Evolutionary conservation across 345 rosid genomes (phyloP), one percentile per base, ranked within the genome.

Genomic region (Acer negundo): DNA sequence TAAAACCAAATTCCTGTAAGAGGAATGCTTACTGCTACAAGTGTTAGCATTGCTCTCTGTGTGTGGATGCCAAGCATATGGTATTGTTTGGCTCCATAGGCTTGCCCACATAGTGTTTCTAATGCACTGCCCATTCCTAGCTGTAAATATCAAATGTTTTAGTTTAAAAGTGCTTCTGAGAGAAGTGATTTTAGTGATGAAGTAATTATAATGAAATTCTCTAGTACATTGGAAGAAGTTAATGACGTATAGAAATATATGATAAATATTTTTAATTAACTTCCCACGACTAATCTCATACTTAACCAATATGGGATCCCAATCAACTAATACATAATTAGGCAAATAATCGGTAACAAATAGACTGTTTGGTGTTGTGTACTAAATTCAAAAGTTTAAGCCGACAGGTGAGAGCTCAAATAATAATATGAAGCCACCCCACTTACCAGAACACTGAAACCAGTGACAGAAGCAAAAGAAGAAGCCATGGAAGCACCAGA

Each of bases 51-150:
- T 42, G 92, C 97, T 75, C 90, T 79, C 68, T 89, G 95, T 35
- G 88, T 85, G 80, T 93, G 89, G 38, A 91, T 69, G 11, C 92
- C 90, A 53, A 93, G 84, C 90, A 87, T 91, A 63, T 78, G 87
- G 81, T 93, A 87, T 62, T 86, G 86, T 67, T 87, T 87, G 35
- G 95, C 95, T 53, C 94, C 97, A 69, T 81, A 85, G 46, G 92
- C 85, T 85, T 91, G 92, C 20, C 95, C 95, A 55, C 93, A 90
- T 10, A 90, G 68, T 59, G 93, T 90, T 73, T 89, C 93, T 84
- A 89, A 69, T 8, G 93, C 97, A 78, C 94, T 90, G 38, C 86
- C 87, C 87, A 89, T 89, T 67, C 97, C 93, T 70, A 87, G 59
- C 93, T 90, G 70, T 20, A 11, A 67, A 22, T 7, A n/a, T 4